Conservation (phyloP, 2,329 filamentous ascomycete species). For the Xylaria sp. region DNA sequence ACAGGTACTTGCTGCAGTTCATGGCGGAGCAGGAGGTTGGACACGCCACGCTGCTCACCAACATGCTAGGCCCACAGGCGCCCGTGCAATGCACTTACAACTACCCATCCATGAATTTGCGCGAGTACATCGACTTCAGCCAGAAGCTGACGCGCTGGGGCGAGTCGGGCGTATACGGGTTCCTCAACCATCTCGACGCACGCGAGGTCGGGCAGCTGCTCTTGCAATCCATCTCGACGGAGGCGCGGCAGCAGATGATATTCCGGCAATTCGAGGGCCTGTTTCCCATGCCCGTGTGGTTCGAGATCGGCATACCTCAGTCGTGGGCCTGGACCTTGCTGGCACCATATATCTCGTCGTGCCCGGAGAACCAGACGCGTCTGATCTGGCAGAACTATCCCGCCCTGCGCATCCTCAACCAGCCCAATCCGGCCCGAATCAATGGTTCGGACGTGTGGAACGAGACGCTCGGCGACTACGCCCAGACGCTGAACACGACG, state of each 20-base stretch:
- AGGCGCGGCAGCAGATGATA: slow-evolving; percentile 84
- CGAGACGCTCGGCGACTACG: slow-evolving; percentile 70
- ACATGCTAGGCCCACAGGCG: slow-evolving; percentile 77
- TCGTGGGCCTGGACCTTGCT: slow-evolving; percentile 86
- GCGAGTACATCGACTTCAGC: slow-evolving; percentile 83
- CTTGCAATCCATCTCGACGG: slow-evolving; percentile 78
- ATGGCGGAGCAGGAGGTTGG: slow-evolving; percentile 83
- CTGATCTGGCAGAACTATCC: slow-evolving; percentile 89
- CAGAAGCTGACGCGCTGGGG: slow-evolving; percentile 87
- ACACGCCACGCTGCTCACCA: slow-evolving; percentile 79
- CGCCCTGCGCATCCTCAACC: slow-evolving; percentile 74
- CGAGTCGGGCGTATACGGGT: slow-evolving; percentile 38
- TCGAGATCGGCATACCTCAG: slow-evolving; percentile 81
- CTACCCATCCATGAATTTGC: slow-evolving; percentile 79
- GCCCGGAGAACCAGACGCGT: slow-evolving; percentile 76
- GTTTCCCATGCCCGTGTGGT: slow-evolving; percentile 86
- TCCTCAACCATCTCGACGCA: slow-evolving; percentile 38
- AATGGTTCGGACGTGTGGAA: slow-evolving; percentile 70
- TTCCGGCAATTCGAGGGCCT: slow-evolving; percentile 85
- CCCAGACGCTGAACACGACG: slow-evolving; percentile 63
- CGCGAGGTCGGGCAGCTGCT: slow-evolving; percentile 73
- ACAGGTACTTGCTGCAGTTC: slow-evolving; percentile 76
- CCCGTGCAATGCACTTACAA: slow-evolving; percentile 83
- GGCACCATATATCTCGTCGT: slow-evolving; percentile 82
- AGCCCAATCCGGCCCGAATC: slow-evolving; percentile 77